Evolutionary conservation across 345 rosid genomes (phyloP).

Genomic region (Stellera chamaejasme): DNA sequence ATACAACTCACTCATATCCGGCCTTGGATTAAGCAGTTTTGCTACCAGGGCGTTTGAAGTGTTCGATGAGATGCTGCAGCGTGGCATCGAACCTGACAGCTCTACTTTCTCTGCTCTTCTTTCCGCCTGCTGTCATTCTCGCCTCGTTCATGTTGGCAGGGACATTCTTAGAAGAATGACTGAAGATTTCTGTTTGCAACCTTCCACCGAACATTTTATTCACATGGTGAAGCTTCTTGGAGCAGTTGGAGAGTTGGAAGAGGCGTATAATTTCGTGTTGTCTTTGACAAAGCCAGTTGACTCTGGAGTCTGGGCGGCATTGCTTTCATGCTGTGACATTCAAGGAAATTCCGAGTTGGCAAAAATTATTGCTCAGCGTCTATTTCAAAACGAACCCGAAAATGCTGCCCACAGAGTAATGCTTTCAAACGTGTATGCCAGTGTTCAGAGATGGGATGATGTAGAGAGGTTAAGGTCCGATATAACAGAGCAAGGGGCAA

Average conservation of each 20-base stretch:
- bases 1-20: constrained; percentile 63
- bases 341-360: constrained; percentile 55
- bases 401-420: constrained; percentile 60
- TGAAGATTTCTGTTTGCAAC: constrained; percentile 51
- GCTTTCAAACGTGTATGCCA: constrained; percentile 72
- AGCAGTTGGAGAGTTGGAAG: constrained; percentile 56
- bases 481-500: constrained; percentile 19
- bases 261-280: constrained; percentile 50
- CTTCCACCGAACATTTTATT: constrained; percentile 59
- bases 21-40: constrained; percentile 67
- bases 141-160: constrained; percentile 49
- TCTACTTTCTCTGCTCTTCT: constrained; percentile 76
- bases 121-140: constrained; percentile 72
- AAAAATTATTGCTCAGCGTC: constrained; percentile 48
- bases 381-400: constrained; percentile 38
- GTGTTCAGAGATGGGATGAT: constrained; percentile 68
- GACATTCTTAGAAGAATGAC: constrained; percentile 56
- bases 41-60: constrained; percentile 52
- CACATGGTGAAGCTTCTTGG: constrained; percentile 81
- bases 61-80: constrained; percentile 41
- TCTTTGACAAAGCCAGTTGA: constrained; percentile 59
- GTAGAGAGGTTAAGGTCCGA: constrained; percentile 48
- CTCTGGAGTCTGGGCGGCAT: constrained; percentile 72
- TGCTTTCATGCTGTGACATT: constrained; percentile 69
- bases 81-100: constrained; percentile 51